These are phyloP conservation scores for Buxus sempervirens DNA, from an alignment of 164 flowering plant species.

Conservation along the genomic window DNA sequence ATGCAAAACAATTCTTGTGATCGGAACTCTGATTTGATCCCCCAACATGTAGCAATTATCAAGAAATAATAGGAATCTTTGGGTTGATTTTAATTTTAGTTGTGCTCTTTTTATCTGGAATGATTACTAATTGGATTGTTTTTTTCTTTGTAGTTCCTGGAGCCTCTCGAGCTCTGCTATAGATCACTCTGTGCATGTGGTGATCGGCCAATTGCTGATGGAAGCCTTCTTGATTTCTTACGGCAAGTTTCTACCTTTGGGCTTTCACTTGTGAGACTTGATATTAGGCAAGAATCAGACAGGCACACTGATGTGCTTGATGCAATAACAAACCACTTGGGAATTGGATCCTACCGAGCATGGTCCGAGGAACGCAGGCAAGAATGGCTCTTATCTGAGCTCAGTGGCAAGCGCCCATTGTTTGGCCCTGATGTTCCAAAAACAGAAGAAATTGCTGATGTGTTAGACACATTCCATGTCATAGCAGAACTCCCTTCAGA, in stretches of 20 bases:
- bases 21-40: too few relatives aligned
- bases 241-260: conserved; percentile 98
- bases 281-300: conserved; percentile 97
- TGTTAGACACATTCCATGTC: conserved; percentile 80
- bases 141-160: conserved; percentile 35
- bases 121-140: background rate
- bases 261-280: conserved; percentile 86
- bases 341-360: conserved; percentile 86
- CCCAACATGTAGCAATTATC: too few relatives aligned
- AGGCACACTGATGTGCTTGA: conserved; percentile 97
- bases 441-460: conserved; percentile 96
- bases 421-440: conserved; percentile 94
- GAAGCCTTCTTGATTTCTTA: conserved; percentile 94
- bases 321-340: conserved; percentile 88
- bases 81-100: too few relatives aligned
- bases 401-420: conserved; percentile 89
- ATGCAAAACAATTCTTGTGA: too few relatives aligned
- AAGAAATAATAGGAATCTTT: too few relatives aligned
- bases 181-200: conserved; percentile 90
- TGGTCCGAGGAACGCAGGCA: conserved; percentile 91
- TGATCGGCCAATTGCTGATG: conserved; percentile 92
- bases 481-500: conserved; percentile 88
- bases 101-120: background rate
- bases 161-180: conserved; percentile 95
- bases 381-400: conserved; percentile 93